Evolutionary conservation across 208 protist species (phyloP), one percentile per base, ranked within the genome.

Genomic region (Vickermania spadyakhi): DNA sequence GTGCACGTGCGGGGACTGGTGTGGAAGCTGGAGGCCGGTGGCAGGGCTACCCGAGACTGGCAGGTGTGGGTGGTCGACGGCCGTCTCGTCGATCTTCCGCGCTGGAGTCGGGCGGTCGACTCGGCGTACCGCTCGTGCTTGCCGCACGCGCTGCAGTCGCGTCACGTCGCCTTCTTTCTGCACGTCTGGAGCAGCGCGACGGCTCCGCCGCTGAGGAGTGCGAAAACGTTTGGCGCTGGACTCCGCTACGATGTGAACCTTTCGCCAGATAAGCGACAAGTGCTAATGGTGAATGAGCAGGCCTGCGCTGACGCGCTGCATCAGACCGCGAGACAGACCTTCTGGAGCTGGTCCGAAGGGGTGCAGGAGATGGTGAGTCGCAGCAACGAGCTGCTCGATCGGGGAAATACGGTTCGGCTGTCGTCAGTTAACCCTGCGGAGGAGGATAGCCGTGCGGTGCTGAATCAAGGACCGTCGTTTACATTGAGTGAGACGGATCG

Each of bases 231-330:
- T n/a, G 36, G 36, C 18, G 36, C 36, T 18, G 36, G 36, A 45
- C 36, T 45, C 11, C 54, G 56, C 31, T 94, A 91, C 68, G 88
- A 94, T 55, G 82, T 94, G 22, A 94, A 94, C 62, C 63, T 94
- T 21, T 68, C 75, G 3, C 88, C 88, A 0, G 85, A 89, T 64
- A 88, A 88, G 62, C 71, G 81, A 50, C 83, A 85, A 64, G 81
- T 84, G 49, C 36, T 82, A 29, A 51, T 88, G 18, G 68, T 58
- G n/a, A 57, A 78, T 36, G 81, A 82, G 64, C 71, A 79, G 4
- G 52, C 42, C 14, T 50, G 81, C 13, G 66, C 77, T 2, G 72
- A 73, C 3, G 71, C 81, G 52, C 28, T 88, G 23, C 67, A 81
- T 45, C 59, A 59, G 36, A 18, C 36, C 11, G 36, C 36, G 36